Conservation (phyloP, 306 rosid genomes). For the Begonia loranthoides region DNA sequence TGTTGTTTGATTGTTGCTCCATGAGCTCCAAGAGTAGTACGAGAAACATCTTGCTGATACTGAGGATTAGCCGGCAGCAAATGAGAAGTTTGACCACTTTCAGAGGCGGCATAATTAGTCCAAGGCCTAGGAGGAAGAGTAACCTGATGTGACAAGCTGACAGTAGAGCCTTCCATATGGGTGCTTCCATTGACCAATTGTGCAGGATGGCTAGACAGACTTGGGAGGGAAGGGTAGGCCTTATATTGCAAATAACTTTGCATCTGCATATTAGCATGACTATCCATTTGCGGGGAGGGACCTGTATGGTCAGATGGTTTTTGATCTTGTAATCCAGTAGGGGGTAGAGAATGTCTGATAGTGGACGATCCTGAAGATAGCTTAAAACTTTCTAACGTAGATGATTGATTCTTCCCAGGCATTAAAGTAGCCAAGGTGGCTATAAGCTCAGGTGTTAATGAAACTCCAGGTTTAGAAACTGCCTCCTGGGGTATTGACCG, state of each 20-base stretch:
- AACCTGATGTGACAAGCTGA: constrained; percentile 35
- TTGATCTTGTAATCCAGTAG: constrained; percentile 55
- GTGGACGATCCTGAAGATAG: constrained; percentile 33
- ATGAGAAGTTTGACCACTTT: constrained; percentile 41
- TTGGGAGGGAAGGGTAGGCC: constrained; percentile 52
- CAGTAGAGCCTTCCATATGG: constrained; percentile 44
- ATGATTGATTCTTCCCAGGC: constrained; percentile 51
- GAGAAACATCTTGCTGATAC: constrained; percentile 43
- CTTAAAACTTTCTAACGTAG: constrained; percentile 44
- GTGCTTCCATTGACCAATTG: constrained; percentile 37
- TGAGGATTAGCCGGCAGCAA: constrained; percentile 35
- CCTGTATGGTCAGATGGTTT: constrained; percentile 47
- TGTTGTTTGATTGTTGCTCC: constrained; percentile 39
- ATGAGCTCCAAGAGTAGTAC: constrained; percentile 35
- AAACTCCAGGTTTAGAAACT: constrained; percentile 58
- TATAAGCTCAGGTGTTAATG: constrained; percentile 88
- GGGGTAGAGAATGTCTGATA: constrained; percentile 44
- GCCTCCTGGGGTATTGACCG: constrained; percentile 36
- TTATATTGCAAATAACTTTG: constrained; percentile 39
- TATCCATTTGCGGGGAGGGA: constrained; percentile 50
- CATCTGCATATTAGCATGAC: constrained; percentile 37
- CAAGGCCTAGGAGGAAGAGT: constrained; percentile 43
- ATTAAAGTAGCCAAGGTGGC: constrained; percentile 70
- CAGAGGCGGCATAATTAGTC: constrained; percentile 36
- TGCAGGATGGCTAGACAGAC: constrained; percentile 31